These are phyloP conservation scores for Boletus huronensis DNA, from an alignment of 768 basidiomycete species.

Conservation along the genomic window DNA sequence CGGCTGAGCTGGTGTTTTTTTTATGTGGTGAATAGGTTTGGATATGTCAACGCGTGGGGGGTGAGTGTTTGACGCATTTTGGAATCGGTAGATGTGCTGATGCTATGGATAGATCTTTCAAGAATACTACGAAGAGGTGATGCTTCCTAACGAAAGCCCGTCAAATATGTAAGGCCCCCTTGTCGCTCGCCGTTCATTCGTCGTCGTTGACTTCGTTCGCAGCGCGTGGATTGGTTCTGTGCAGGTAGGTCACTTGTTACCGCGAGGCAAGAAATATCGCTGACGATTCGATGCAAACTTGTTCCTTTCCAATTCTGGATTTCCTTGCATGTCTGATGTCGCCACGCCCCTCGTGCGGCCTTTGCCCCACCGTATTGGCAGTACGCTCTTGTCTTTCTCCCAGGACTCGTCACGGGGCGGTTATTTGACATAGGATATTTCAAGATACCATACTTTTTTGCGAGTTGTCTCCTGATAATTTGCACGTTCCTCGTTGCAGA, in stretches of 20 bases:
- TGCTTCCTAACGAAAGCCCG: constrained; percentile 47
- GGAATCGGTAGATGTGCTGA: not conserved
- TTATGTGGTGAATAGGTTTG: constrained; percentile 42
- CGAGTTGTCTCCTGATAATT: constrained; percentile 48
- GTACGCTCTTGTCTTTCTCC: constrained; percentile 62
- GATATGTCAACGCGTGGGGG: constrained; percentile 74
- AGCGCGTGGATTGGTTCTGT: constrained; percentile 82
- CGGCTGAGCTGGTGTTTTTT: not conserved
- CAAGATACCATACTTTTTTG: constrained; percentile 44
- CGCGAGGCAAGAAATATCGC: not conserved
- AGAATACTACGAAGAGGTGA: constrained; percentile 57
- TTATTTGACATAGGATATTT: constrained; percentile 74
- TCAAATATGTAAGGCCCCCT: constrained; percentile 55
- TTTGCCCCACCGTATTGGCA: constrained; percentile 18
- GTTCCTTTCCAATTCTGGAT: not conserved
- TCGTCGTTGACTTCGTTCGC: not conserved
- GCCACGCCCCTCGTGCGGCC: not conserved
- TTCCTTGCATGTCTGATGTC: not conserved
- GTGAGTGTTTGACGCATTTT: constrained; percentile 38
- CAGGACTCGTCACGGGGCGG: constrained; percentile 60
- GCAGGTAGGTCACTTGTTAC: constrained; percentile 40
- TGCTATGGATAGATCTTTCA: constrained; percentile 57
- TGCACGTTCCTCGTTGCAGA: constrained; percentile 66
- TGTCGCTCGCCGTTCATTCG: not conserved
- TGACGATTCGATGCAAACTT: not conserved